These are phyloP conservation scores for Talaromyces sp. DNA, from an alignment of 2,329 filamentous ascomycete genomes.

Conservation along the genomic window DNA sequence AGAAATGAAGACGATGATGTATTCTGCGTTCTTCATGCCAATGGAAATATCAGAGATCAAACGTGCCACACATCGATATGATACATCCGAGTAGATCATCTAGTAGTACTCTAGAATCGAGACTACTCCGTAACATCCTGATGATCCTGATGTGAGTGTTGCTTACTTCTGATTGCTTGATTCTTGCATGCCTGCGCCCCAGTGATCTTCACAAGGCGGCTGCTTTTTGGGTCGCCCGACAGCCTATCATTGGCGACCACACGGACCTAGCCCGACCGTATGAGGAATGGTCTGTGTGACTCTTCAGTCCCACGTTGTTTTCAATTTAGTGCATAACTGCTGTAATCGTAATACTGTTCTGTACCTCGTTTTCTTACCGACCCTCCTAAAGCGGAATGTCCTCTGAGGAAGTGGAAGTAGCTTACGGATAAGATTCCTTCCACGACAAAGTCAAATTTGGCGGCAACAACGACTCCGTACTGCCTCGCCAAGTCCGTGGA, in stretches of 20 bases:
- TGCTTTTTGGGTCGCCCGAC: slow-evolving; percentile 8
- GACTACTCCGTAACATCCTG: neutral
- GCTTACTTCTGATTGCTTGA: neutral
- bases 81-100: neutral
- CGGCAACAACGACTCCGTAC: neutral
- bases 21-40: too few relatives aligned
- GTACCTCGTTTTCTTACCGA: neutral
- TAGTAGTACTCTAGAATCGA: too few relatives aligned
- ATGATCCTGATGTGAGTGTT: neutral
- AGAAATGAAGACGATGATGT: too few relatives aligned
- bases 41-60: too few relatives aligned
- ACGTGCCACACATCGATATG: too few relatives aligned
- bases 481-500: neutral
- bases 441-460: neutral
- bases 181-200: slow-evolving; percentile 1
- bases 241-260: neutral
- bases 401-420: neutral
- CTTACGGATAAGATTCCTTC: neutral
- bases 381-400: slow-evolving; percentile 3
- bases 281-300: neutral
- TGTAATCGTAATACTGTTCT: neutral
- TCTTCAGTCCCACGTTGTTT: slow-evolving; percentile 1
- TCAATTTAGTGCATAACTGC: neutral
- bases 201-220: slow-evolving; percentile 13
- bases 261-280: neutral